Percentiles rank a stretch among this genome's conserved stretches.
Evolutionary conservation across 805 yeast genomes (phyloP).

Genomic region (Cyberlindnera subsufficiens): DNA sequence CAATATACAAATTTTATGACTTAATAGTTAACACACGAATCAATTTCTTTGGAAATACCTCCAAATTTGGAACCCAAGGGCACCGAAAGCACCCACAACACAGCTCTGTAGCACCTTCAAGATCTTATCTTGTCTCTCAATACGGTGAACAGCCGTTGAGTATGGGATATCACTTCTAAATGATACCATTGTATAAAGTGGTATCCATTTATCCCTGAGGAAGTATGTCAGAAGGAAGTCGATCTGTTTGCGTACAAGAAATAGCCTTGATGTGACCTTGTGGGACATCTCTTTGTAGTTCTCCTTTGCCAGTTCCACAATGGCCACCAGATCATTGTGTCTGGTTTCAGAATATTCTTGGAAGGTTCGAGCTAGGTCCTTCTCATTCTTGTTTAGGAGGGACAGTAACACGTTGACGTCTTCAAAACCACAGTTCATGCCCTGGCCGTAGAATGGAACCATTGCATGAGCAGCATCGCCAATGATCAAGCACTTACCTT

Average conservation of each 20-base stretch:
- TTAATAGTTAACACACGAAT: no score
- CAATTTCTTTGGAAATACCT: no score
- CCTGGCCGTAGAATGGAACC: constrained; percentile 99
- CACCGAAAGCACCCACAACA: constrained; percentile 4
- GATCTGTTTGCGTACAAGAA: constrained; percentile 57
- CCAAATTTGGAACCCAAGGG: constrained; percentile 4
- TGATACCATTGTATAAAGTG: constrained; percentile 88
- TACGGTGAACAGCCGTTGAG: constrained; percentile 54
- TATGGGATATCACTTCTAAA: constrained; percentile 81
- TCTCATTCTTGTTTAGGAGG: constrained; percentile 11
- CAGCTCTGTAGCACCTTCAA: constrained; percentile 25
- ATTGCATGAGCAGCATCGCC: constrained; percentile 96
- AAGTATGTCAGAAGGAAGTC: constrained; percentile 60
- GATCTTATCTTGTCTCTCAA: constrained; percentile 48
- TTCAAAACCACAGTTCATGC: constrained; percentile 94
- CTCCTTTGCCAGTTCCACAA: constrained; percentile 69
- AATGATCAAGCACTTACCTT: constrained; percentile 57
- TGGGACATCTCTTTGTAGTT: constrained; percentile 87
- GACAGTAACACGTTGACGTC: constrained; percentile 69
- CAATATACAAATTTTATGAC: no score
- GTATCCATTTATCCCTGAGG: constrained; percentile 67
- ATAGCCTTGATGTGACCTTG: constrained; percentile 58
- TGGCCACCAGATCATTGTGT: constrained; percentile 65
- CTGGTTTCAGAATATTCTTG: constrained; percentile 27
- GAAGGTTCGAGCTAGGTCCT: constrained; percentile 5